Percentiles rank a stretch among this genome's conserved stretches.
Evolutionary conservation across 129 eudicot species (phyloP).

Genomic region (Flaveria linearis): DNA sequence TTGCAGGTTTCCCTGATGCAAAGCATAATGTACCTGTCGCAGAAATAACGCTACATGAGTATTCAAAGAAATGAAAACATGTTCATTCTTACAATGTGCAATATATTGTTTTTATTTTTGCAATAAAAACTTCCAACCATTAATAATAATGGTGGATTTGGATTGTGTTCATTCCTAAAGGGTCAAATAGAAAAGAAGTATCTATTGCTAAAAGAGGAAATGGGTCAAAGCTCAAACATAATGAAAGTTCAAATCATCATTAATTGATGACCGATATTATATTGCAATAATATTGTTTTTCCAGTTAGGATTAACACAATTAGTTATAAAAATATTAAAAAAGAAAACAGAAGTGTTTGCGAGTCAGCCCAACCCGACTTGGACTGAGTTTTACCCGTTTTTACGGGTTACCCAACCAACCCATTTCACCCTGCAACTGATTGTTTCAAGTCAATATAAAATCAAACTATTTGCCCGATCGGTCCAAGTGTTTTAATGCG

Average conservation of each 20-base stretch:
- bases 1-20: constrained; percentile 77
- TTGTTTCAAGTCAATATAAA: too few relatives aligned
- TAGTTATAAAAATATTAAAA: too few relatives aligned
- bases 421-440: neutral
- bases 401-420: neutral
- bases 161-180: neutral
- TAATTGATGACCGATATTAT: too few relatives aligned
- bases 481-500: neutral
- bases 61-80: neutral
- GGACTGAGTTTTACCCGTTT: neutral
- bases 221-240: neutral
- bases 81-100: neutral
- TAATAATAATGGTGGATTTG: neutral
- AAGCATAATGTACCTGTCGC: constrained; percentile 65
- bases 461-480: too few relatives aligned
- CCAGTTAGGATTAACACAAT: neutral
- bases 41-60: neutral
- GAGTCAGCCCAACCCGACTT: neutral
- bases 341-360: neutral
- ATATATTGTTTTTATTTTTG: neutral
- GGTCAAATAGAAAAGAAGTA: neutral
- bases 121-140: too few relatives aligned
- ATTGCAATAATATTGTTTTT: neutral
- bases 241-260: too few relatives aligned
- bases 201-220: neutral